Conservation (phyloP, 352 stramenopile species). For the Globisporangium megalacanthum region DNA sequence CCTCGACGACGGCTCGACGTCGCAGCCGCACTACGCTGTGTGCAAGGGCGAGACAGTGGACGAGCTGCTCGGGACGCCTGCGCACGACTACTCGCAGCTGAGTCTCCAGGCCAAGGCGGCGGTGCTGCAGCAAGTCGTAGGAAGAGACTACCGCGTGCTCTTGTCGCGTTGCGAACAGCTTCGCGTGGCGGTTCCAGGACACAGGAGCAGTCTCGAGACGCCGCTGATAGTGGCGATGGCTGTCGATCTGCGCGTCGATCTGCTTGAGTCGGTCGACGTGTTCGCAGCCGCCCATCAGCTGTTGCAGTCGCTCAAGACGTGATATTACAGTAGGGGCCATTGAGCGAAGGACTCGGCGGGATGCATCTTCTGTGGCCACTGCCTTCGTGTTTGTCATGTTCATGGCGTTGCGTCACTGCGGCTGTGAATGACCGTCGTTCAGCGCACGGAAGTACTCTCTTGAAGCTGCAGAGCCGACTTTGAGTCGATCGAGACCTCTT, state of each 20-base stretch:
- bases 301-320: not conserved
- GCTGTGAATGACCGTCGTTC: too few species aligned
- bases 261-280: conserved; percentile 26
- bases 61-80: conserved; percentile 29
- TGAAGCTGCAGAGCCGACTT: too few species aligned
- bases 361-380: too few species aligned
- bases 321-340: not conserved
- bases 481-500: too few species aligned
- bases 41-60: conserved; percentile 40
- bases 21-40: conserved; percentile 21
- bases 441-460: too few species aligned
- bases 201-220: not conserved
- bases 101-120: conserved; percentile 31
- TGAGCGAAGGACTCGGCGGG: too few species aligned
- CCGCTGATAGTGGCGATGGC: not conserved
- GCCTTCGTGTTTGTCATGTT: too few species aligned
- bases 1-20: conserved; percentile 31
- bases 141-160: conserved; percentile 28
- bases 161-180: conserved; percentile 36
- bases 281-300: conserved; percentile 16
- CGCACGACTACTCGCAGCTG: conserved; percentile 45
- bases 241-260: conserved; percentile 29
- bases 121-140: conserved; percentile 22
- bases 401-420: too few species aligned
- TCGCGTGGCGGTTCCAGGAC: conserved; percentile 8